These are phyloP conservation scores for Pelargonium citronellum DNA, from an alignment of 441 rosid species.

Conservation along the genomic window DNA sequence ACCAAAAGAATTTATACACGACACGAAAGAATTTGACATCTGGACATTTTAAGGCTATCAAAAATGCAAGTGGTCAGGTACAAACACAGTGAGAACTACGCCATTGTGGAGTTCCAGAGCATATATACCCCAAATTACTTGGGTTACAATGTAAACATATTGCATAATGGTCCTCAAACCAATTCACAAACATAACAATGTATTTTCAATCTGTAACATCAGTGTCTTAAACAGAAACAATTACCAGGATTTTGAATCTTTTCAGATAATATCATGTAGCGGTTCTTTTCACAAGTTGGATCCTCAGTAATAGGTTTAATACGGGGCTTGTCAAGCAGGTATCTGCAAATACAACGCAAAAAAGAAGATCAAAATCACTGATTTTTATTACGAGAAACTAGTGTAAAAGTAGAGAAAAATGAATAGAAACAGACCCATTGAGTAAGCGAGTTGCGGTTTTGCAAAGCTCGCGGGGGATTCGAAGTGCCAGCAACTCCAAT, in stretches of 20 bases:
- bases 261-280: conserved; percentile 67
- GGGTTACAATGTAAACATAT: too few relatives aligned
- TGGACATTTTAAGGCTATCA: too few relatives aligned
- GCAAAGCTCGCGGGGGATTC: conserved; percentile 78
- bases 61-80: too few relatives aligned
- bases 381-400: not conserved
- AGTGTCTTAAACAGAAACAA: not conserved
- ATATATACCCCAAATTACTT: too few relatives aligned
- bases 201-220: not conserved
- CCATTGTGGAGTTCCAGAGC: too few relatives aligned
- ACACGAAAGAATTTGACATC: too few relatives aligned
- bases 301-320: conserved; percentile 79
- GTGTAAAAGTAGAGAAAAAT: not conserved
- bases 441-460: conserved; percentile 52
- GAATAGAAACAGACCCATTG: conserved; percentile 46
- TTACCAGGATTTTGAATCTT: conserved; percentile 50
- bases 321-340: conserved; percentile 71
- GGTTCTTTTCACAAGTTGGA: conserved; percentile 52
- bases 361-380: not conserved
- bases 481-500: conserved; percentile 63
- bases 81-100: too few relatives aligned
- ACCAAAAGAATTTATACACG: too few relatives aligned
- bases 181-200: too few relatives aligned
- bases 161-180: too few relatives aligned
- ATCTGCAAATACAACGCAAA: conserved; percentile 34